Conservation (phyloP, 2,329 filamentous ascomycete species). For the Phaeophleospora eucalypticola region DNA sequence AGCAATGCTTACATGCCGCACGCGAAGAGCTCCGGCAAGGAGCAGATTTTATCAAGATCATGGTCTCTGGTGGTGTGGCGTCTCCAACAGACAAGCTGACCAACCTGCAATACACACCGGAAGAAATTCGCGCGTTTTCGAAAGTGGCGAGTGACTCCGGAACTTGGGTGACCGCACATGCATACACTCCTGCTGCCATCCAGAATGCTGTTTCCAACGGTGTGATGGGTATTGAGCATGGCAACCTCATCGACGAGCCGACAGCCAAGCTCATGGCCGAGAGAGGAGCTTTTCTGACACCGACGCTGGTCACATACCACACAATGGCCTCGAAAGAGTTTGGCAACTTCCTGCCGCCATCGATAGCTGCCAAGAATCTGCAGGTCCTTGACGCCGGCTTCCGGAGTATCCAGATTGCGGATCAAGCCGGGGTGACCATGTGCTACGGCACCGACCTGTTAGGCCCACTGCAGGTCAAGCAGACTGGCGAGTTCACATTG, state of each 20-base stretch:
- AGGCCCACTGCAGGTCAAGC: slow-evolving; percentile 47
- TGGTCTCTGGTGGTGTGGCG: slow-evolving; percentile 55
- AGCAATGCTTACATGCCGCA: slow-evolving; percentile 50
- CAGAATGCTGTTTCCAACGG: slow-evolving; percentile 54
- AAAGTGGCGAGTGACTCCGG: slow-evolving; percentile 47
- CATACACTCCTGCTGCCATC: slow-evolving; percentile 54
- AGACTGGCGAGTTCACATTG: slow-evolving; percentile 49
- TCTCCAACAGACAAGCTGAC: slow-evolving; percentile 53
- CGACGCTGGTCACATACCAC: slow-evolving; percentile 52
- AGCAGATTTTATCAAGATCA: slow-evolving; percentile 61
- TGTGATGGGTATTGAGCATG: slow-evolving; percentile 56
- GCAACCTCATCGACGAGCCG: slow-evolving; percentile 58
- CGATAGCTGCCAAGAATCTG: slow-evolving; percentile 48
- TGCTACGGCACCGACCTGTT: slow-evolving; percentile 56
- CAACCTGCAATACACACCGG: slow-evolving; percentile 54
- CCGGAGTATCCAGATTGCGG: slow-evolving; percentile 45
- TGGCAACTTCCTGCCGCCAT: slow-evolving; percentile 42
- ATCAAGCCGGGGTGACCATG: slow-evolving; percentile 51
- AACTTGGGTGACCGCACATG: slow-evolving; percentile 54
- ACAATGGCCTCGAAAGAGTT: slow-evolving; percentile 46
- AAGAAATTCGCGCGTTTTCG: slow-evolving; percentile 54
- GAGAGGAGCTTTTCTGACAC: slow-evolving; percentile 49
- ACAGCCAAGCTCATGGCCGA: slow-evolving; percentile 49
- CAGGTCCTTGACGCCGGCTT: slow-evolving; percentile 48
- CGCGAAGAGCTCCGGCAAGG: slow-evolving; percentile 55